Conservation (phyloP, 169 alveolate species). For the Cryptosporidium andersoni region DNA sequence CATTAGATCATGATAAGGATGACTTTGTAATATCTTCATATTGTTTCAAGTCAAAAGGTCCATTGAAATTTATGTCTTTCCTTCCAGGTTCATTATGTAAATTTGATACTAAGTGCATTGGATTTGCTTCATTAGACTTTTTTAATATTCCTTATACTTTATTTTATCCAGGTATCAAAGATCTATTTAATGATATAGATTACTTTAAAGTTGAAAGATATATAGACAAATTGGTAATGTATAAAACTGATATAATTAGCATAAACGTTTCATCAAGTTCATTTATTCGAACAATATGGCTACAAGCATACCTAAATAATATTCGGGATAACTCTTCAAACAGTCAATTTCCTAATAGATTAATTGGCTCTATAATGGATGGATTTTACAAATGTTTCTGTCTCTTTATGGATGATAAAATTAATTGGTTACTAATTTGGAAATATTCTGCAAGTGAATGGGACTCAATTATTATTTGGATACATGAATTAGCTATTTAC, state of each 20-base stretch:
- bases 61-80: constrained; percentile 7
- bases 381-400: constrained; percentile 37
- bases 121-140: constrained; percentile 8
- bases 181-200: too few relatives aligned
- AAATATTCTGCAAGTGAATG: constrained; percentile 5
- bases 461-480: constrained; percentile 59
- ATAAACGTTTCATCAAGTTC: too few relatives aligned
- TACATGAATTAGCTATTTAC: constrained; percentile 13
- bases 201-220: too few relatives aligned
- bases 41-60: too few relatives aligned
- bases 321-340: too few relatives aligned
- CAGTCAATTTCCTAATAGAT: not conserved
- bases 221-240: too few relatives aligned
- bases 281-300: too few relatives aligned
- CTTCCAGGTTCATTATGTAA: constrained; percentile 38
- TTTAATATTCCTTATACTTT: too few relatives aligned
- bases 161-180: too few relatives aligned
- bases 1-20: not conserved
- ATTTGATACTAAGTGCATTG: constrained; percentile 36
- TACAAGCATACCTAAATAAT: too few relatives aligned
- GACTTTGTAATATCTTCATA: not conserved
- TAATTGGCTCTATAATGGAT: not conserved
- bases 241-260: too few relatives aligned
- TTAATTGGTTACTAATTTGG: constrained; percentile 61
- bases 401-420: constrained; percentile 44